phyloP scores from a whole-genome alignment of 208 protist species.

The Crithidia sp. region DNA sequence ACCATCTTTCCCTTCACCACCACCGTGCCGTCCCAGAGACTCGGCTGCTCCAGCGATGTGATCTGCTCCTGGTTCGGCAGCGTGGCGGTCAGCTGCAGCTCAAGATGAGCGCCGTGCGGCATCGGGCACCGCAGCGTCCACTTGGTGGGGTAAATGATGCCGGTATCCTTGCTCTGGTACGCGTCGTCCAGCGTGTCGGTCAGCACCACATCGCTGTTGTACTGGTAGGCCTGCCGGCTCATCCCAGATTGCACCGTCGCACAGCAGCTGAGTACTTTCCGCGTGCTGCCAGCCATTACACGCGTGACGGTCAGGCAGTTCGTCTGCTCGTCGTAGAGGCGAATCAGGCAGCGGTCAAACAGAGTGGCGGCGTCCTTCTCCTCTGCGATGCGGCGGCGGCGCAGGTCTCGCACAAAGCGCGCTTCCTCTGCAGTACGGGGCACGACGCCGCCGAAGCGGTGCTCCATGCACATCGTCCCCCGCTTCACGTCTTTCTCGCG shows the following conservation, averaged over 20 bases:
- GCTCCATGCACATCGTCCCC: constrained; percentile 58
- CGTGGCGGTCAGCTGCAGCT: constrained; percentile 39
- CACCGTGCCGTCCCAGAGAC: constrained; percentile 59
- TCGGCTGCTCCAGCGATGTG: constrained; percentile 48
- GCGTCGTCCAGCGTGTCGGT: constrained; percentile 21
- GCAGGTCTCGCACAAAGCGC: constrained; percentile 31
- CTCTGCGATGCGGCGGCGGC: constrained; percentile 30
- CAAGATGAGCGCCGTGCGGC: constrained; percentile 29
- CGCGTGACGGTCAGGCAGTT: constrained; percentile 42
- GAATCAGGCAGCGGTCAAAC: constrained; percentile 50
- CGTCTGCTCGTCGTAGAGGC: constrained; percentile 48
- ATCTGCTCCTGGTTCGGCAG: constrained; percentile 65
- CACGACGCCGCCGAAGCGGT: constrained; percentile 59
- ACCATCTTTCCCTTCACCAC: constrained; percentile 38
- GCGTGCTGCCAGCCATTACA: constrained; percentile 18
- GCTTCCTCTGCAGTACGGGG: constrained; percentile 46
- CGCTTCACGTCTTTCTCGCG: constrained; percentile 37
- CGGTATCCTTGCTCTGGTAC: constrained; percentile 47
- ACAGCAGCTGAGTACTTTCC: constrained; percentile 14
- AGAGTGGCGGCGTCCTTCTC: constrained; percentile 23
- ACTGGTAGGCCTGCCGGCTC: constrained; percentile 35
- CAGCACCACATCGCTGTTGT: constrained; percentile 33
- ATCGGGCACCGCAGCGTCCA: constrained; percentile 44
- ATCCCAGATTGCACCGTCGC: constrained; percentile 39
- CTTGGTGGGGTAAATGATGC: constrained; percentile 43